These are phyloP conservation scores for Rehmannia glutinosa DNA, from an alignment of 257 asterid species.

Conservation along the genomic window DNA sequence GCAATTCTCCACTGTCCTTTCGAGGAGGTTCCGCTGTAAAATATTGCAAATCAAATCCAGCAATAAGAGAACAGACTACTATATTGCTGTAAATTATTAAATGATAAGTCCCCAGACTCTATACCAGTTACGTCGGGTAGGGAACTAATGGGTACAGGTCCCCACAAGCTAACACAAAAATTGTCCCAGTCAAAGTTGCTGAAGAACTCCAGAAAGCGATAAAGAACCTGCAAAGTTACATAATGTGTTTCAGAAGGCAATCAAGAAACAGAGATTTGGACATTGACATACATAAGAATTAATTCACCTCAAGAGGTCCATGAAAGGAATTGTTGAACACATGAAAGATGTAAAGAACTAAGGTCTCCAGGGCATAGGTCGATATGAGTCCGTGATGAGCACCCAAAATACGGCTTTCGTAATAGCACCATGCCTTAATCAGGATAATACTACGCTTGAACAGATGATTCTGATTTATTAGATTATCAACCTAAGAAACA, in stretches of 20 bases:
- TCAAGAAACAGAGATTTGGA: background rate
- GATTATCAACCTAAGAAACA: background rate
- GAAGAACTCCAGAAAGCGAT: slow-evolving; percentile 30
- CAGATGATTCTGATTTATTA: slow-evolving; percentile 29
- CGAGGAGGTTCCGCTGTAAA: slow-evolving; percentile 83
- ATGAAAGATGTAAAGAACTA: slow-evolving; percentile 27
- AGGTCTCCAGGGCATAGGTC: slow-evolving; percentile 34
- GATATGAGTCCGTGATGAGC: slow-evolving; percentile 28
- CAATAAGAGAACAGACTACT: slow-evolving; percentile 2
- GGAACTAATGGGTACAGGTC: slow-evolving; percentile 32
- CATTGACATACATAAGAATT: slow-evolving; percentile 15
- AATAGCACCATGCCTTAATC: slow-evolving; percentile 39
- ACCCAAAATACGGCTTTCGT: slow-evolving; percentile 42
- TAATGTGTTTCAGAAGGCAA: background rate
- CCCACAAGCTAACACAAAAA: slow-evolving; percentile 51
- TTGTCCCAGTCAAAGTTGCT: slow-evolving; percentile 32
- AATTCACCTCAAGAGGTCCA: slow-evolving; percentile 66
- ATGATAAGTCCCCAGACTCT: too few species aligned
- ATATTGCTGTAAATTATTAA: too few species aligned
- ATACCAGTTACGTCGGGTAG: slow-evolving; percentile 32
- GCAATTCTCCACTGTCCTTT: slow-evolving; percentile 78
- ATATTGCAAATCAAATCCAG: slow-evolving; percentile 14
- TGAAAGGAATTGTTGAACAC: slow-evolving; percentile 23
- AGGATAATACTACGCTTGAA: slow-evolving; percentile 38
- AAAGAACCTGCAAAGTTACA: slow-evolving; percentile 27